These are phyloP conservation scores for Thraustochytrium striatum DNA, from an alignment of 352 stramenopile species.

Conservation along the genomic window DNA sequence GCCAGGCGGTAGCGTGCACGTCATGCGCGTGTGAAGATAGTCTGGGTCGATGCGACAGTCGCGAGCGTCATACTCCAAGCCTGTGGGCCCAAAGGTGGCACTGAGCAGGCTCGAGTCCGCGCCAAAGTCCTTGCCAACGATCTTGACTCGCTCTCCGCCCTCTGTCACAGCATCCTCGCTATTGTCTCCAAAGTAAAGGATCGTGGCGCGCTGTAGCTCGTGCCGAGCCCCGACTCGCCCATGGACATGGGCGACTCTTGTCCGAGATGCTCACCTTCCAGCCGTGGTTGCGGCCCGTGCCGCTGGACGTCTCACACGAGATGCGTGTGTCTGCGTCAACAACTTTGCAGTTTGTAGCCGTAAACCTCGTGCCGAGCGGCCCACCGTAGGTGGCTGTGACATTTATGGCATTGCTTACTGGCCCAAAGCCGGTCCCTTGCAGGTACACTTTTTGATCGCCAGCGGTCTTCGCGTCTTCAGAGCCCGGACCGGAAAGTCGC, in stretches of 20 bases:
- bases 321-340: background rate
- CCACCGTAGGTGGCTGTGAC: constrained; percentile 13
- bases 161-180: constrained; percentile 5
- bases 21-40: constrained; percentile 42
- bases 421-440: constrained; percentile 5
- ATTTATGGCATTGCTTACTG: background rate
- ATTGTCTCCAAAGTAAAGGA: constrained; percentile 32
- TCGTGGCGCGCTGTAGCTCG: constrained; percentile 34
- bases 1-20: constrained; percentile 18
- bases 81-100: constrained; percentile 25
- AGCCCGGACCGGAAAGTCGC: background rate
- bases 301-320: constrained; percentile 14
- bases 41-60: constrained; percentile 37
- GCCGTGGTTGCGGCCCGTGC: constrained; percentile 4
- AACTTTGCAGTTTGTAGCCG: constrained; percentile 8
- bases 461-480: constrained; percentile 23
- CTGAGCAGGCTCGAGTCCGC: background rate
- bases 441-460: constrained; percentile 32
- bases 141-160: background rate
- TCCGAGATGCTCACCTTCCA: constrained; percentile 26
- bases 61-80: constrained; percentile 16
- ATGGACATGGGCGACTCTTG: background rate
- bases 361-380: constrained; percentile 4
- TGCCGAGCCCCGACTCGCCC: background rate
- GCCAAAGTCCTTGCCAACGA: constrained; percentile 42